These are phyloP conservation scores for Nymphaea colorata DNA, from an alignment of 164 flowering plant species.

Conservation along the genomic window DNA sequence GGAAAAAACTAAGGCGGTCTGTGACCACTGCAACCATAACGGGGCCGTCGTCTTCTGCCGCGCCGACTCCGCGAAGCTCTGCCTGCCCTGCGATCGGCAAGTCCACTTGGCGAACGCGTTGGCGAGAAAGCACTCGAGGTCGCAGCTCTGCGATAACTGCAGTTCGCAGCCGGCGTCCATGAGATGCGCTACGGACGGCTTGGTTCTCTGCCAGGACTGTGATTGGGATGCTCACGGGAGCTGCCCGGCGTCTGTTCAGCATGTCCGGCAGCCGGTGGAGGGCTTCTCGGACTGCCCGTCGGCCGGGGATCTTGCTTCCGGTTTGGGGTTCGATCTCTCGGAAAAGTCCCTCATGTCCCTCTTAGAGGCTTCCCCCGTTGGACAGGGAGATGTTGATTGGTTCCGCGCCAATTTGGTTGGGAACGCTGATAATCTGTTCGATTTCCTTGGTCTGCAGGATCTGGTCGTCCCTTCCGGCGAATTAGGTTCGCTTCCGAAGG, in stretches of 20 bases:
- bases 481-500: too few species aligned
- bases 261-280: constrained; percentile 32
- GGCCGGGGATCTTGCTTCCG: constrained; percentile 31
- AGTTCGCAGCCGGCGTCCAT: constrained; percentile 40
- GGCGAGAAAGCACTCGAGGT: constrained; percentile 43
- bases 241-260: constrained; percentile 34
- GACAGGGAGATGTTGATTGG: neutral
- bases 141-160: constrained; percentile 64
- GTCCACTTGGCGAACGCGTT: constrained; percentile 72
- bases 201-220: constrained; percentile 52
- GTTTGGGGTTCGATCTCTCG: constrained; percentile 43
- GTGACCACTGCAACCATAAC: too few species aligned
- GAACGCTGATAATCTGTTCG: constrained; percentile 9
- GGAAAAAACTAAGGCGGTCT: too few species aligned
- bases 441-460: constrained; percentile 22
- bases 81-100: constrained; percentile 50
- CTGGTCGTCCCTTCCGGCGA: constrained; percentile 34
- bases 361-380: neutral
- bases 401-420: neutral
- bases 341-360: constrained; percentile 2
- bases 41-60: too few species aligned
- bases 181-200: constrained; percentile 36
- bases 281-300: constrained; percentile 66
- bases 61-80: constrained; percentile 22
- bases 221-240: constrained; percentile 58